Base-by-base conservation (phyloP, 176 grass and related monocot genomes). In the Olyra latifolia region DNA sequence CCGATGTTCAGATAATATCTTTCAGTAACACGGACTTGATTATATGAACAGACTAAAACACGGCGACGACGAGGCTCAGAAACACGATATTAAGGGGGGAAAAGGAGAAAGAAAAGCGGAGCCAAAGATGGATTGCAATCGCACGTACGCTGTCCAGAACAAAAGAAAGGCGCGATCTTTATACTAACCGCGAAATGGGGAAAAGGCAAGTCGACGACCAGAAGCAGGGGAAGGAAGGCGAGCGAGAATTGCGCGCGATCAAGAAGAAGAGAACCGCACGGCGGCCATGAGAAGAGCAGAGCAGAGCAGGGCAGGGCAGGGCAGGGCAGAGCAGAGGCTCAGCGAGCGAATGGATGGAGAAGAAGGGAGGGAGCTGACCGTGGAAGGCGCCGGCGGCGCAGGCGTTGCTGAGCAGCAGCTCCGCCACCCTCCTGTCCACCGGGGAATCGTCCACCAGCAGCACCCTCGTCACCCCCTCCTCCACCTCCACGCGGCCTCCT, bases 391-490 rank as follows among this genome's bases (percentile, higher is more conserved):
- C 92, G 77, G 83, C 85, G 71, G 83, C 86, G 71, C 86, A 80
- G 71, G 81, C 50, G 86, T 65, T 80, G 60, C 86, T 91, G 86
- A 97, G 94, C 10, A 97, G 82, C 11, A 87, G 88, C 85, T 97
- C 83, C 38, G 76, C 91, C 22, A 97, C 79, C 62, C 74, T 88
- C 80, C 94, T 86, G 79, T 97, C 94, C 15, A 93, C 87, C 49
- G 94, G 88, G 3, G 94, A 97, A 84, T 97, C 94, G 73, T 97
- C 94, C 64, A 97, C 94, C 66, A 97, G 80, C 68, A 97, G 91
- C 82, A 96, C 90, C 83, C 93, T 84, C 87, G 64, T 79, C 83
- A 87, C 84, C 6, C 70, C 88, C 76, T 41, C 77, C 77, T 71
- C 82, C 82, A 17, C 25, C 30, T 56, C 71, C 17, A 40, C 40